Percentiles rank a stretch among this genome's conserved stretches.
Evolutionary conservation across 2,329 filamentous ascomycete species (phyloP).

Genomic region (Chalara sp.): DNA sequence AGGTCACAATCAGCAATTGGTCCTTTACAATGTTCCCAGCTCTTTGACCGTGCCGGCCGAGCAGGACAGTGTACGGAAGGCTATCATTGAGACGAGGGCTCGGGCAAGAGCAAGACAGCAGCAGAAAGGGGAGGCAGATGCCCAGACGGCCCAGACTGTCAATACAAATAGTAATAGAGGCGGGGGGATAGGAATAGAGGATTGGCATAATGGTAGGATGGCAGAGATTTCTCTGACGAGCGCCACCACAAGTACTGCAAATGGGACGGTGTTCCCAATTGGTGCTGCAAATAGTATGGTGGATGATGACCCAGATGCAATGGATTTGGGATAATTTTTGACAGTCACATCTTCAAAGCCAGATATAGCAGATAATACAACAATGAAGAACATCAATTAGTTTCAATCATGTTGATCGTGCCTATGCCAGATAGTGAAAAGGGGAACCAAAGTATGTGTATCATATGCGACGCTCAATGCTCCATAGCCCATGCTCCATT

Average conservation of each 20-base stretch:
- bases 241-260: too few species aligned
- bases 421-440: constrained; percentile 30
- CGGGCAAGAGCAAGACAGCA: constrained; percentile 57
- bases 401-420: constrained; percentile 1
- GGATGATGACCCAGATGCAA: constrained; percentile 51
- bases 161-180: constrained; percentile 7
- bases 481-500: constrained; percentile 3
- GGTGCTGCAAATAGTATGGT: constrained; percentile 5
- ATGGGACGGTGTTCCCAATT: too few species aligned
- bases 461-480: constrained; percentile 4
- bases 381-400: too few species aligned
- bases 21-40: constrained; percentile 76
- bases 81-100: constrained; percentile 72
- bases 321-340: constrained; percentile 48
- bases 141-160: background rate
- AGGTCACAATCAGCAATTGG: constrained; percentile 57
- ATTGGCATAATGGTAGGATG: too few species aligned
- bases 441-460: constrained; percentile 2
- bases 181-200: background rate
- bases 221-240: too few species aligned
- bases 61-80: constrained; percentile 71
- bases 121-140: constrained; percentile 28
- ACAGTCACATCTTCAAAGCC: constrained; percentile 5
- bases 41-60: constrained; percentile 71
- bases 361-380: too few species aligned